phyloP scores from a whole-genome alignment of 345 rosid species.

The Euphorbia peplus region DNA sequence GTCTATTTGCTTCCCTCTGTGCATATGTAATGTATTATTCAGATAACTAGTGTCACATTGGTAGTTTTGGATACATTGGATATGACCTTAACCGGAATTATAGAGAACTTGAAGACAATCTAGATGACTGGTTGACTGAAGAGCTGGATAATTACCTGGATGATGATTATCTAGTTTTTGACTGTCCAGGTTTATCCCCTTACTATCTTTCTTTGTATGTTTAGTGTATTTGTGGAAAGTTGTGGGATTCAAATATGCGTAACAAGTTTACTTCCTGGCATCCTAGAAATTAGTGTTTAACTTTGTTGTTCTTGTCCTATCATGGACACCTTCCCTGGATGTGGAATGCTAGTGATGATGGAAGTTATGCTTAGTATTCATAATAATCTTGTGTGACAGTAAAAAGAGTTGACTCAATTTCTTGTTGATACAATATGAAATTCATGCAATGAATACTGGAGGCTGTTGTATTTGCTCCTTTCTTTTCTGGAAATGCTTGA shows the following conservation, averaged over 20 bases:
- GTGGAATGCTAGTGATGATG: background rate
- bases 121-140: slow-evolving; percentile 83
- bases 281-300: background rate
- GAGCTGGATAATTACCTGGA: slow-evolving; percentile 85
- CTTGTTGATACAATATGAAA: background rate
- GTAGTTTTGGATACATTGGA: slow-evolving; percentile 4
- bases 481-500: background rate
- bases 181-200: slow-evolving; percentile 81
- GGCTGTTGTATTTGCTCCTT: background rate
- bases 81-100: slow-evolving; percentile 43
- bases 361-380: background rate
- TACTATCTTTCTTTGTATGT: background rate
- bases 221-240: background rate
- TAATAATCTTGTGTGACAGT: background rate
- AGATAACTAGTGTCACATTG: background rate
- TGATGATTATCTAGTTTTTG: slow-evolving; percentile 84
- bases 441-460: background rate
- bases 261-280: background rate
- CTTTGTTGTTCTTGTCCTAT: background rate
- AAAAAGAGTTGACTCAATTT: background rate
- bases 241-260: background rate
- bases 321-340: background rate
- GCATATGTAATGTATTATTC: background rate
- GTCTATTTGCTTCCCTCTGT: background rate
- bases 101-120: slow-evolving; percentile 72